Conservation (phyloP, 2,329 filamentous ascomycete species). For the Nigrospora sphaerica region DNA sequence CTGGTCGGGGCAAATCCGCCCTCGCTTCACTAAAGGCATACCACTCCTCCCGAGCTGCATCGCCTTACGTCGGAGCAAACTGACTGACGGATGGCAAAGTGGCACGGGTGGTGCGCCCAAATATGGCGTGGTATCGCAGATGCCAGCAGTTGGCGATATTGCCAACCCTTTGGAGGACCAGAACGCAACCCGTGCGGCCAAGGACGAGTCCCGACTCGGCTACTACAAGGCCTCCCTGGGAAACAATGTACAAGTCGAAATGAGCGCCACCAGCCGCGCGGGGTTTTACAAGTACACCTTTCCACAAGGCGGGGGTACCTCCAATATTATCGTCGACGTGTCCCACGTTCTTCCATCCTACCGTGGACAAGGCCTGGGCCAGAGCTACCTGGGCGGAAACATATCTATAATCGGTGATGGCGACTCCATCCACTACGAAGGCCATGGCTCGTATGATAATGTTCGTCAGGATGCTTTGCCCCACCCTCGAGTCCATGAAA, state of each 20-base stretch:
- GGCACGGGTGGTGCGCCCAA: slow-evolving; percentile 65
- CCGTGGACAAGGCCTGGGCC: slow-evolving; percentile 52
- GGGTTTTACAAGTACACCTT: slow-evolving; percentile 58
- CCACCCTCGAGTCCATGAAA: slow-evolving; percentile 2
- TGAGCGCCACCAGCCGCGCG: slow-evolving; percentile 48
- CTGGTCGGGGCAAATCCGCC: too few relatives aligned
- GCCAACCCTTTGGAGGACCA: slow-evolving; percentile 47
- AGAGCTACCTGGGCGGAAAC: slow-evolving; percentile 54
- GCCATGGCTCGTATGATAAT: slow-evolving; percentile 56
- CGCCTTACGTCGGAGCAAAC: too few relatives aligned
- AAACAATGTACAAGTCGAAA: slow-evolving; percentile 48
- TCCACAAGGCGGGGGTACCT: slow-evolving; percentile 27
- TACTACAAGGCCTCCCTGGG: slow-evolving; percentile 51
- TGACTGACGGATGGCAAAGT: slow-evolving; percentile 18
- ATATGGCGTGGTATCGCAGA: slow-evolving; percentile 58
- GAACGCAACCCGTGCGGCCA: slow-evolving; percentile 43
- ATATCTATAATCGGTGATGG: slow-evolving; percentile 39
- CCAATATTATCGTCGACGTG: slow-evolving; percentile 54
- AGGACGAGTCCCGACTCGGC: slow-evolving; percentile 49
- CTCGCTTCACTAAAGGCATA: too few relatives aligned
- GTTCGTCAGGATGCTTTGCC: slow-evolving; percentile 21
- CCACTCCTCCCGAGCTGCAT: too few relatives aligned
- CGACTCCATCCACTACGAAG: slow-evolving; percentile 41
- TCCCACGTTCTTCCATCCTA: slow-evolving; percentile 60
- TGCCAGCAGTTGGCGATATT: slow-evolving; percentile 44